Evolutionary conservation across 2,329 filamentous ascomycete species (phyloP), one percentile per base, ranked within the genome.

Genomic region (Diplocarpon mali): DNA sequence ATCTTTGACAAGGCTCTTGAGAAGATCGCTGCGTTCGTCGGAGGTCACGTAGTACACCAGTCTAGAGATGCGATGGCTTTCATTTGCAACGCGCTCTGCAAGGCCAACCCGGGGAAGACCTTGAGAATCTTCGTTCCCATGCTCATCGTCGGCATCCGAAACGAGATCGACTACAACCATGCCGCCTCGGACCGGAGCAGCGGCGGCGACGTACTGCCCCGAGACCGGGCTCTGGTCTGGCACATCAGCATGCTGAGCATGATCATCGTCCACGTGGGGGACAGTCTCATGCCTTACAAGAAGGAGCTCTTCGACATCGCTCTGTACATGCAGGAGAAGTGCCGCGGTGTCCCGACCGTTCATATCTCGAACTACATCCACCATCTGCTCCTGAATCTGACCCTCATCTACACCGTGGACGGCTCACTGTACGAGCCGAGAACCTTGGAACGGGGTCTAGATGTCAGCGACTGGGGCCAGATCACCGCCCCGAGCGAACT

Each of bases 341-440:
- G 92, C 65, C 83, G 85, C 56, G 92, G 92, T 16, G 81, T 95
- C 48, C 88, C 92, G 0, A 94, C 92, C 1, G 88, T 96, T 37
- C 87, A 98, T 64, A 83, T 96, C 34, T 96, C 90, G 47, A 98
- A 98, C 66, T 95, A 89, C 63, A 89, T 96, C 45, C 92, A 98
- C 64, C 93, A 98, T 63, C 73, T 98, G 31, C 72, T 98, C 12
- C 80, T 98, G 51, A 96, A 96, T 62, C 69, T 96, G 42, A 96
- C 92, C 0, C 84, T 90, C 51, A 95, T 87, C 0, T 98, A 96
- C 61, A 88, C 90, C 3, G 80, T 88, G 46, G 92, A 98, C 61
- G 87, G 88, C 60, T 78, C 81, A 9, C 71, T 95, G 41, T 95
- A 90, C 62, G 89, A 96, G 63, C 78, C 83, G n/a, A 72, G 78